Base-by-base conservation (phyloP, 129 eudicot species). In the Dittrichia graveolens region DNA sequence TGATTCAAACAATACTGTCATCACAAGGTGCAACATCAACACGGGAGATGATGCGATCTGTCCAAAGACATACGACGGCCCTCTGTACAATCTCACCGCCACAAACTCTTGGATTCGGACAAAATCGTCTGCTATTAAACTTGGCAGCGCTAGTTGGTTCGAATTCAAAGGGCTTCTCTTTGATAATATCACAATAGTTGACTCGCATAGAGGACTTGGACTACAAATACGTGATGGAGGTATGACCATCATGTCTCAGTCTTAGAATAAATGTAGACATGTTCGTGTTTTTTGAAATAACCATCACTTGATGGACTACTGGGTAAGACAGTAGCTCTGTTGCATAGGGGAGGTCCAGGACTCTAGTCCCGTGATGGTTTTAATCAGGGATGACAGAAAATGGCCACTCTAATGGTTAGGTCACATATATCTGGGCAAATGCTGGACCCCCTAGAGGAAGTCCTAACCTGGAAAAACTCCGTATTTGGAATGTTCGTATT, bases 1-100 rank as follows among this genome's bases (percentile, higher is more conserved):
- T 50, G 98, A 94, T 76, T 94, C 98, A 35, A 94, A 94, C 74
- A 94, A 94, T 57, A 94, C 98, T 8, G 55, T 87, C 53, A 90
- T 94, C 76, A 90, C 96, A 52, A 85, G 96, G 75, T 87, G 96
- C 83, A 80, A 58, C 56, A 94, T 94, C 73, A 61, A 94, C 77
- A 94, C 98, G 0, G 98, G 98, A 43, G 98, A 94, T 69, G 98
- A 94, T 83, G 98, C 98, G 44, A 94, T 94, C 50, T 94, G 98
- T 62, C 98, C 98, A n/a, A 94, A 94, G 79, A 87, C 98, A 37
- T 82, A 83, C 7, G 83, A 76, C 3, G 86, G 91, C 14, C 97
- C 98, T 35, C 83, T 94, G 13, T 79, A 85, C 80, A 94, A 94
- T 77, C 92, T 94, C 45, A 85, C 97, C 0, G 98, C 93, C 7